Base-by-base conservation (phyloP, 208 protist species). In the Trypanosoma congolense region DNA sequence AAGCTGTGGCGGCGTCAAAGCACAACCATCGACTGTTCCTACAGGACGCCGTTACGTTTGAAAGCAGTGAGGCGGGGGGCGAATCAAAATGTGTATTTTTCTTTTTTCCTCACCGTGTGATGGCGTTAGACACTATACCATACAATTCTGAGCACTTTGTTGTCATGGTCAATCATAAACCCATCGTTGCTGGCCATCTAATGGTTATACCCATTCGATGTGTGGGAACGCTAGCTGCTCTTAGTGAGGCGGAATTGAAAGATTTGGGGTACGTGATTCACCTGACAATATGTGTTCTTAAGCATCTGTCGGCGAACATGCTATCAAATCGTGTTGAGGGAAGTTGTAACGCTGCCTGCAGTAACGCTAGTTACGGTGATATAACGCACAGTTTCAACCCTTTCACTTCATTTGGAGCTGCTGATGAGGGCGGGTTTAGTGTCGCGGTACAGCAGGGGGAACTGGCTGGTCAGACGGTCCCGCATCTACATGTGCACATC, bases 151-250 rank as follows among this genome's bases (percentile, higher is more conserved):
- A 25, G 10, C 56, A 85, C 70, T 90, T 90, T 56, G 75, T 70
- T 35, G 82, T 93, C 10, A 44, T 93, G 51, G 83, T 90, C 25
- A 93, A 90, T 50, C 63, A 89, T 41, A 89, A 80, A 65, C 87
- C 87, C 8, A 83, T 93, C 51, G 80, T 83, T 16, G 80, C 77
- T 16, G 43, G 77, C 19, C 87, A 93, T 29, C 57, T 93, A 42
- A 83, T 93, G 72, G 73, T 93, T 9, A 80, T 93, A 12, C 87
- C 87, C 12, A 75, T 83, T 29, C 87, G 87, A 41, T 87, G 77
- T 55, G 68, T 90, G 0, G 76, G 73, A 33, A 83, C 80, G 2
- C 70, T 93, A 16, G 67, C 80, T 56, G 74, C 71, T 1, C 73
- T 93, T 31, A 75, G 68, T 4, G 55, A 61, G n/a, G 82, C 75